phyloP scores from a whole-genome alignment of 2,329 filamentous ascomycete genomes.

The Penicillium decumbens region DNA sequence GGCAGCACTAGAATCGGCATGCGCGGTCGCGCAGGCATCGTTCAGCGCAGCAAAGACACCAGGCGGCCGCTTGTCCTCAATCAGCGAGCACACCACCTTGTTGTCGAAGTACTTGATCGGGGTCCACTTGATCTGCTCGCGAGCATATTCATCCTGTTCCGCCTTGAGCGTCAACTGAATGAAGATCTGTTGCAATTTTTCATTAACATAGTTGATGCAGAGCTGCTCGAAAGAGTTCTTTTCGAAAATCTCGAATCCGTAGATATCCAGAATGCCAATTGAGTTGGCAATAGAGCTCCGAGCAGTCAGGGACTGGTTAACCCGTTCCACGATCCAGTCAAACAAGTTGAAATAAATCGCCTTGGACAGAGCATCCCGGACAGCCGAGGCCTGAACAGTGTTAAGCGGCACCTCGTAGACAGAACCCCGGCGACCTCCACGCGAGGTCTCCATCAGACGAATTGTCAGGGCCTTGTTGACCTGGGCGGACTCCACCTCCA shows the following conservation, averaged over 20 bases:
- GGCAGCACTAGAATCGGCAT: slow-evolving; percentile 88
- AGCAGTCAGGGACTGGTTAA: slow-evolving; percentile 83
- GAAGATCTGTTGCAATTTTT: slow-evolving; percentile 98
- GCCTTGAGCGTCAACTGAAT: slow-evolving; percentile 95
- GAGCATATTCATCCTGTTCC: slow-evolving; percentile 94
- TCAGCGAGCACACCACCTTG: slow-evolving; percentile 96
- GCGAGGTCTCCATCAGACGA: slow-evolving; percentile 70
- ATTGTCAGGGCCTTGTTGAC: slow-evolving; percentile 85
- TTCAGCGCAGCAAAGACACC: slow-evolving; percentile 95
- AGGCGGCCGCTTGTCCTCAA: slow-evolving; percentile 83
- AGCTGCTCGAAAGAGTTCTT: slow-evolving; percentile 98
- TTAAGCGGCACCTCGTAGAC: slow-evolving; percentile 76
- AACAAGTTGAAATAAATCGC: slow-evolving; percentile 98
- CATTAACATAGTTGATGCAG: slow-evolving; percentile 99
- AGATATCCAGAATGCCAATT: slow-evolving; percentile 97
- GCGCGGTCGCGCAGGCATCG: slow-evolving; percentile 96
- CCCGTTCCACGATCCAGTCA: slow-evolving; percentile 93
- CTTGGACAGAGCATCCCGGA: slow-evolving; percentile 86
- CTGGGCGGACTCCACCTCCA: slow-evolving; percentile 77
- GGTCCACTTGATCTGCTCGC: slow-evolving; percentile 96
- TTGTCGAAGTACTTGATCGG: slow-evolving; percentile 99
- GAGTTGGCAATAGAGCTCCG: slow-evolving; percentile 71
- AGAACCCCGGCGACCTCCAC: slow-evolving; percentile 62
- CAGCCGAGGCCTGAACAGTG: slow-evolving; percentile 75
- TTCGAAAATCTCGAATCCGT: slow-evolving; percentile 98